Evolutionary conservation across 2,329 filamentous ascomycete species (phyloP), one percentile per base, ranked within the genome.

Genomic region (Teratosphaeria epicoccoides): DNA sequence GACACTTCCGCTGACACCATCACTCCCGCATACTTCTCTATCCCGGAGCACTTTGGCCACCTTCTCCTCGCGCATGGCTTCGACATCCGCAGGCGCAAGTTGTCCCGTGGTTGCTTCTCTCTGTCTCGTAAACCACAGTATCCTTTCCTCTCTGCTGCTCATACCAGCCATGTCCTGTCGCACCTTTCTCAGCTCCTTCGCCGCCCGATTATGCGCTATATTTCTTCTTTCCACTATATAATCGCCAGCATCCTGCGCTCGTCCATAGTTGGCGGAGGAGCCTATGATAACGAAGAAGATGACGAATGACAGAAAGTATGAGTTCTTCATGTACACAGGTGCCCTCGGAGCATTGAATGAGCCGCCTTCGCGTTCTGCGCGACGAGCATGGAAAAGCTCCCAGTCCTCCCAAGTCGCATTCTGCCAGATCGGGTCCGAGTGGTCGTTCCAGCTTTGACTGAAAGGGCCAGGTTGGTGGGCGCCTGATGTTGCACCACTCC

Each of bases 351-450:
- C 56, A 70, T 72, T 57, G 9, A 52, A 17, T 12, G 29, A 24
- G 67, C 67, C 63, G 68, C 61, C 57, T 51, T 24, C 45, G 45
- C n/a, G 54, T 52, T 64, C 66, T 55, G 44, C 44, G 9, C 44
- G 44, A 62, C 63, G 68, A 28, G 81, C 74, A 60, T 87, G 79
- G 83, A 85, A 95, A 46, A 76, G 76, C 69, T 95, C 87, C 88
- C 89, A 95, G 66, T 98, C 93, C 67, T 98, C 93, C 93, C 93
- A 98, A 0, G 93, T 97, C 0, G 88, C 93, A 67, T 97, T 97
- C 60, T 73, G 68, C 62, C 74, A 79, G 47, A 83, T 79, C 2
- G 76, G 66, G 65, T 75, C 52, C 62, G 72, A 61, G 63, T 72
- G 58, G 55, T 71, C 59, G 29, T 52, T 43, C 61, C 61, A 65